Conservation (phyloP, 805 yeast species). For the Debaryomyces castellii region DNA sequence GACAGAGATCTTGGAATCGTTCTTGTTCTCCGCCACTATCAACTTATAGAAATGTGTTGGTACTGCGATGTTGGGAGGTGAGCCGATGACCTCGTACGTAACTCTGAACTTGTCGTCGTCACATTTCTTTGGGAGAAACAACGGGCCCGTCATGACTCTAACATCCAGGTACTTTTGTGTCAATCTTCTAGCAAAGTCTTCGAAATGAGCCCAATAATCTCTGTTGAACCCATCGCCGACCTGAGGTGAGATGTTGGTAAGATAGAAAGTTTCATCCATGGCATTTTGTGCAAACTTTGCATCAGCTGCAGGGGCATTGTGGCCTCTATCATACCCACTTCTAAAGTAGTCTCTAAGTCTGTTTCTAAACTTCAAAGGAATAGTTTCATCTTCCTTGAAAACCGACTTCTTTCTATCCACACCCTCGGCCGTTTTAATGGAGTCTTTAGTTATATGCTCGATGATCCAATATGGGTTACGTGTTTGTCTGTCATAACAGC, state of each 20-base stretch:
- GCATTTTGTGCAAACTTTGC: conserved; percentile 88
- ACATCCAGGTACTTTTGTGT: conserved; percentile 73
- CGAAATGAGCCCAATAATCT: conserved; percentile 96
- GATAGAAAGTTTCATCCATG: conserved; percentile 90
- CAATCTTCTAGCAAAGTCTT: conserved; percentile 79
- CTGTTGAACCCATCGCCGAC: conserved; percentile 97
- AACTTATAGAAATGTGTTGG: conserved; percentile 96
- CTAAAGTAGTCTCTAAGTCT: conserved; percentile 83
- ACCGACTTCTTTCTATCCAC: conserved; percentile 80
- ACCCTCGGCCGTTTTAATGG: conserved; percentile 48
- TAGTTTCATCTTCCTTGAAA: conserved; percentile 81
- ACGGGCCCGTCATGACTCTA: conserved; percentile 89
- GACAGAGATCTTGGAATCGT: conserved; percentile 53
- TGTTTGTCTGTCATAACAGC: conserved; percentile 81
- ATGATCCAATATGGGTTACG: conserved; percentile 88
- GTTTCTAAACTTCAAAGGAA: conserved; percentile 78
- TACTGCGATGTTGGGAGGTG: conserved; percentile 94
- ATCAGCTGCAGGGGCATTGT: conserved; percentile 96
- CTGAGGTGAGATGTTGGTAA: conserved; percentile 94
- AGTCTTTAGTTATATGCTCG: conserved; percentile 81
- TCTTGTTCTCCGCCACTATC: conserved; percentile 71
- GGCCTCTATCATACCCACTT: conserved; percentile 96
- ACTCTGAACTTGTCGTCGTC: conserved; percentile 87
- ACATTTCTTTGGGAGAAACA: conserved; percentile 76
- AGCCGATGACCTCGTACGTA: conserved; percentile 88